These are phyloP conservation scores for Epicoccum nigrum DNA, from an alignment of 2,329 filamentous ascomycete genomes.

Conservation along the genomic window DNA sequence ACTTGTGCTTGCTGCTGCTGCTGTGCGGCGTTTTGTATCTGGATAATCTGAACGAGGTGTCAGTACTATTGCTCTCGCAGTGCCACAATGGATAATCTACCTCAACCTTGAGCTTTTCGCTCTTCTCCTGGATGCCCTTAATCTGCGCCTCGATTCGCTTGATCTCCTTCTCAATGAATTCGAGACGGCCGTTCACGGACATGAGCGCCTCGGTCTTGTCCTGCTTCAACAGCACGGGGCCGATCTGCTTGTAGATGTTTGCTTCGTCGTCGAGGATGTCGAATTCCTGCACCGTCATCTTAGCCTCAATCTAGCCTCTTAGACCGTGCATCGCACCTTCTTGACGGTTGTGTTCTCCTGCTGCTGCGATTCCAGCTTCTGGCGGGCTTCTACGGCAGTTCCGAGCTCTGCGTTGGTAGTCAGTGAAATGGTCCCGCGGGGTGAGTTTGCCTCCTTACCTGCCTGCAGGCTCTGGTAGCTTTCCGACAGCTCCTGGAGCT, in stretches of 20 bases:
- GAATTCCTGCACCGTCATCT: constrained; percentile 70
- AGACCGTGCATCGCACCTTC: constrained; percentile 60
- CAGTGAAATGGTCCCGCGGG: constrained; percentile 11
- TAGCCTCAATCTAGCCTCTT: neutral
- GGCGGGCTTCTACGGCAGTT: constrained; percentile 74
- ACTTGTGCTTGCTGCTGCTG: constrained; percentile 35
- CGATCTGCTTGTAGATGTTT: constrained; percentile 94
- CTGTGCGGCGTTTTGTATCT: constrained; percentile 38
- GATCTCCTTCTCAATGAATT: constrained; percentile 93
- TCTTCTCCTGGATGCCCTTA: constrained; percentile 66
- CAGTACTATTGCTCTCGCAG: neutral
- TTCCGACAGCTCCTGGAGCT: constrained; percentile 81
- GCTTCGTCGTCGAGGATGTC: constrained; percentile 76
- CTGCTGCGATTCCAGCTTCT: constrained; percentile 91
- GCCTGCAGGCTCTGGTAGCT: constrained; percentile 87
- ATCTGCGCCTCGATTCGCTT: constrained; percentile 72
- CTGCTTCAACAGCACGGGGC: constrained; percentile 92
- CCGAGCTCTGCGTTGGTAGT: constrained; percentile 71
- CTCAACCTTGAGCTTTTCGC: constrained; percentile 69
- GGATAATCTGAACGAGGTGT: constrained; percentile 33
- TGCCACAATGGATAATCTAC: constrained; percentile 46
- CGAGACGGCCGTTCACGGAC: constrained; percentile 86
- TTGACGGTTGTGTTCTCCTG: constrained; percentile 91
- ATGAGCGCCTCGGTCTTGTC: constrained; percentile 88
- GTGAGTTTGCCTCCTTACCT: constrained; percentile 56